Conservation (phyloP, 192 early-diverging fungal genomes). For the Umbelopsis sp. region DNA sequence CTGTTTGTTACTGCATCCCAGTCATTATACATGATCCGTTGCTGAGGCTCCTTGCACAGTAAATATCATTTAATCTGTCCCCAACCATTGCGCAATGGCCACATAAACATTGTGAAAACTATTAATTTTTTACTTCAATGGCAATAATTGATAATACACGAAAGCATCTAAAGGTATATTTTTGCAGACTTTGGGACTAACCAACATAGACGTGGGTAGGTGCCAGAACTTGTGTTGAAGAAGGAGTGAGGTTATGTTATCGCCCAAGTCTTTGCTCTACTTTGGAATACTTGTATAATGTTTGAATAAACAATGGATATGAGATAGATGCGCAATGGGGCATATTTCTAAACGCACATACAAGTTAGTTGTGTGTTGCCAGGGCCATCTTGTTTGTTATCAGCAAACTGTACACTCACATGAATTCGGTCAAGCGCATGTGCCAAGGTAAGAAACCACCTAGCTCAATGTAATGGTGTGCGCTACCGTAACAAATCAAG, state of each 20-base stretch:
- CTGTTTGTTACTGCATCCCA: too few relatives aligned
- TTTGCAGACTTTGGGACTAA: background rate
- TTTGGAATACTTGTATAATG: slow-evolving; percentile 21
- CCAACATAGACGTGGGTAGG: background rate
- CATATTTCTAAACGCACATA: slow-evolving; percentile 6
- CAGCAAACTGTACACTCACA: background rate
- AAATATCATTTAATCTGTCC: too few relatives aligned
- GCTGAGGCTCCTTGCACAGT: background rate
- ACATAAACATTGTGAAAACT: too few relatives aligned
- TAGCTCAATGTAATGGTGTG: slow-evolving; percentile 14
- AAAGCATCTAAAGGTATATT: background rate
- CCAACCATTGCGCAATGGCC: too few relatives aligned
- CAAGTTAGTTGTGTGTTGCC: too few relatives aligned
- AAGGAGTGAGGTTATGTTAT: background rate
- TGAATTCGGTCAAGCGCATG: slow-evolving; percentile 1
- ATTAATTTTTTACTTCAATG: too few relatives aligned
- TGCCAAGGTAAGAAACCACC: slow-evolving; percentile 14
- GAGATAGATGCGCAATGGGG: slow-evolving; percentile 9
- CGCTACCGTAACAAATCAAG: slow-evolving; percentile 1
- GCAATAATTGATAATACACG: background rate
- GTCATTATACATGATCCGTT: too few relatives aligned
- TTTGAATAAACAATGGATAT: slow-evolving; percentile 14
- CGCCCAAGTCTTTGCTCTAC: slow-evolving; percentile 25
- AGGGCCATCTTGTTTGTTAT: background rate
- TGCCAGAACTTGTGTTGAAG: background rate